phyloP scores from a whole-genome alignment of 257 asterid genomes.

The Verbena officinalis region DNA sequence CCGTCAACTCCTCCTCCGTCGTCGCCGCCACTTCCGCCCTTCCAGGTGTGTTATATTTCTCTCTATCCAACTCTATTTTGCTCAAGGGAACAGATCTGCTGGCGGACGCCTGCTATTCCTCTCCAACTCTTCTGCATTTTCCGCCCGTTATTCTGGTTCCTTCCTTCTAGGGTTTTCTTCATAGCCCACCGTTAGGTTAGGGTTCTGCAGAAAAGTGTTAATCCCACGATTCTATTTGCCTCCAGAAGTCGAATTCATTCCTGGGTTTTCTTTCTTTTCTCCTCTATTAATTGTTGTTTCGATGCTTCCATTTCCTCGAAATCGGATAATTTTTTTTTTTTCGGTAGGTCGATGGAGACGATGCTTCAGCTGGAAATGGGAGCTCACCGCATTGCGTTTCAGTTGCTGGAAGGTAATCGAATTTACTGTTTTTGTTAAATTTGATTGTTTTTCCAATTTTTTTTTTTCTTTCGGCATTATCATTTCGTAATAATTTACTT shows the following conservation, averaged over 20 bases:
- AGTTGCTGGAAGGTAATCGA: conserved; percentile 50
- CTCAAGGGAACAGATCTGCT: conserved; percentile 35
- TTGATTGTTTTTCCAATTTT: conserved; percentile 14
- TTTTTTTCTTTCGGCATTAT: conserved; percentile 10
- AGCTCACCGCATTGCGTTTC: conserved; percentile 35
- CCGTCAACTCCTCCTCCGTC: conserved; percentile 47
- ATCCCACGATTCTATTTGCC: conserved; percentile 37
- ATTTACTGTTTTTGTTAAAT: conserved; percentile 25
- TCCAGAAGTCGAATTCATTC: conserved; percentile 16
- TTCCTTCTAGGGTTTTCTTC: conserved; percentile 63
- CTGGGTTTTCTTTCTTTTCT: conserved; percentile 25
- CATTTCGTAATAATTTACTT: conserved; percentile 28
- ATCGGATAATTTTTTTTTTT: conserved; percentile 27
- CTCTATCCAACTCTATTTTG: not conserved
- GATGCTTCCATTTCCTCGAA: conserved; percentile 28
- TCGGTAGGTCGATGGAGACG: conserved; percentile 45
- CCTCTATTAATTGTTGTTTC: conserved; percentile 26
- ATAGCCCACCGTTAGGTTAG: too few relatives aligned
- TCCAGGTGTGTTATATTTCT: conserved; percentile 38
- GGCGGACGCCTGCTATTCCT: not conserved
- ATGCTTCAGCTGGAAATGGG: conserved; percentile 33
- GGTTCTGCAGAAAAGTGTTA: conserved; percentile 42
- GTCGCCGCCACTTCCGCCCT: conserved; percentile 39
- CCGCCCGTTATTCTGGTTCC: conserved; percentile 9
- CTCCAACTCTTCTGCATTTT: conserved; percentile 29